Evolutionary conservation across 108 stramenopile species (phyloP), one percentile per base, ranked within the genome.

Genomic region (Skeletonema menzelii): DNA sequence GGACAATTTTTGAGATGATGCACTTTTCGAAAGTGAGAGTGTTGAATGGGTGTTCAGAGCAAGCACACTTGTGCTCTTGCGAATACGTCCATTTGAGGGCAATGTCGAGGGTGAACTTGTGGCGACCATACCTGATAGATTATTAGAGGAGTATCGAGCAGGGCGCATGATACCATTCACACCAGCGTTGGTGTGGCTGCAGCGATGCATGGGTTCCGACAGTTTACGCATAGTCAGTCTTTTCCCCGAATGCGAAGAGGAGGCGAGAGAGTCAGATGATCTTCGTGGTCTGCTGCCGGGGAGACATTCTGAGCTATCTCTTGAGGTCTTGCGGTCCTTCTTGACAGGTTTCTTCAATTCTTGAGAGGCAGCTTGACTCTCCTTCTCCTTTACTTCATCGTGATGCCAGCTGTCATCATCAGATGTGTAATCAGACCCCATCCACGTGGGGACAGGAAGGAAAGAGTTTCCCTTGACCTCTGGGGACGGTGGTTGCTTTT

Each of bases 171-270:
- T 47, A 22, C 70, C 59, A 11, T 7, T 22, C 24, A 70, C 70
- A 3, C 35, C 44, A 20, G 59, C 30, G 22, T 70, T 70, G 27
- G 59, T 70, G 6, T 8, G 1, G 8, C 38, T 27, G 20, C 59
- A 60, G 7, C 70, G 70, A 28, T 70, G 70, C 70, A 59, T 70
- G 59, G 70, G 70, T 31, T 70, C 40, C 12, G 70, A 70, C 5
- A 70, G 38, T 49, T 70, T 59, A 5, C 70, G 58, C 38, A 70
- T 49, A 8, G 59, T 60, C 37, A 60, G 32, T 31, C 8, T 31
- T 20, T 4, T 8, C 30, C 59, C 59, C 8, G 59, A 19, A 34
- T 34, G 19, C 17, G 58, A 28, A 26, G 58, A 37, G 11, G 15
- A 4, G 40, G 40, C 1, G 40, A 42, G 15, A 15, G 40, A 35